phyloP scores from a whole-genome alignment of 2,329 filamentous ascomycete genomes.

The Capronia epimyces region DNA sequence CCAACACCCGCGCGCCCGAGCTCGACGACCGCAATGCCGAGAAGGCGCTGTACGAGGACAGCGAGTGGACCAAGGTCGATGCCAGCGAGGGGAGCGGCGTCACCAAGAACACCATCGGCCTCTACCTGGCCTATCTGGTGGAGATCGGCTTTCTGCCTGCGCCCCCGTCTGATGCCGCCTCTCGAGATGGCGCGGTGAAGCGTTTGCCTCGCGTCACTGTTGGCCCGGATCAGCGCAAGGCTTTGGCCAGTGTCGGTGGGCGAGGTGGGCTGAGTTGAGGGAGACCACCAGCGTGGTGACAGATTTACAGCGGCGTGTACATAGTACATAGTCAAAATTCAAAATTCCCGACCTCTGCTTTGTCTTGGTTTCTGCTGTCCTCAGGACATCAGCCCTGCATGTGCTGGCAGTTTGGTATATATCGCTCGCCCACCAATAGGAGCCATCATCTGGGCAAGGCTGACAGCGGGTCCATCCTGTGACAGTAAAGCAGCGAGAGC shows the following conservation, averaged over 20 bases:
- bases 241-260: conserved; percentile 50
- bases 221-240: conserved; percentile 45
- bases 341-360: too few species aligned
- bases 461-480: too few species aligned
- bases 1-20: conserved; percentile 64
- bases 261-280: conserved; percentile 37
- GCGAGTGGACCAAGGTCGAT: conserved; percentile 54
- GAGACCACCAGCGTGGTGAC: too few species aligned
- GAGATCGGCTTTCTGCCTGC: conserved; percentile 57
- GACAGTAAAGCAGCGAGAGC: too few species aligned
- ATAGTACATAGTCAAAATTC: too few species aligned
- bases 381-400: too few species aligned
- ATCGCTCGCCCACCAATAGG: too few species aligned
- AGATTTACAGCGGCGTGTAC: too few species aligned
- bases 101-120: conserved; percentile 55
- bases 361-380: too few species aligned
- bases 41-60: conserved; percentile 58
- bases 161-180: conserved; percentile 31
- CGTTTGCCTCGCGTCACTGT: conserved; percentile 44
- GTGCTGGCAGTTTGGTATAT: too few species aligned
- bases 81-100: conserved; percentile 54
- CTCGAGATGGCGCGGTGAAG: conserved; percentile 23
- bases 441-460: too few species aligned
- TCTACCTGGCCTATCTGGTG: conserved; percentile 60
- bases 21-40: conserved; percentile 68